Evolutionary conservation across 2,329 filamentous ascomycete species (phyloP).

Genomic region (Penicillium capsulatum): DNA sequence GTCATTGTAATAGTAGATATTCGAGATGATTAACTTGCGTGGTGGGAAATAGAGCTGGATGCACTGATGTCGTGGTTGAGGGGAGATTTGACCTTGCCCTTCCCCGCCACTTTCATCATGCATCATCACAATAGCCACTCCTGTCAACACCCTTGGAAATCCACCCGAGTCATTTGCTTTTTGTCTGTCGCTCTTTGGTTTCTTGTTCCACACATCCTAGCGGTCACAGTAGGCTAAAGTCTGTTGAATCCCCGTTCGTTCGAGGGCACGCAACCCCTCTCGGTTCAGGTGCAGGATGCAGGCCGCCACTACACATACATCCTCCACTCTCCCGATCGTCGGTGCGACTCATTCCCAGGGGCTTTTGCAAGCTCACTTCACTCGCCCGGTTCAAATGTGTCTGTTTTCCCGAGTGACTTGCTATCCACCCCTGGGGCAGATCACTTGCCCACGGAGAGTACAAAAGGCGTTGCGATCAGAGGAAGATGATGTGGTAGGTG

Average conservation of each 20-base stretch:
- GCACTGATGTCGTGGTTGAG: too few species aligned
- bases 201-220: too few species aligned
- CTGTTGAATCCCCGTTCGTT: too few species aligned
- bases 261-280: neutral
- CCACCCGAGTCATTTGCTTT: neutral
- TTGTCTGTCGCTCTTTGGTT: too few species aligned
- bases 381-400: conserved; percentile 41
- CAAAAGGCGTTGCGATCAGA: conserved; percentile 25
- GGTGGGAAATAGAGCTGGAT: too few species aligned
- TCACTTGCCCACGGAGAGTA: conserved; percentile 55
- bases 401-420: conserved; percentile 55
- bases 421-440: conserved; percentile 71
- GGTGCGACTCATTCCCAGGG: conserved; percentile 8
- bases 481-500: conserved; percentile 26
- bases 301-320: conserved; percentile 5
- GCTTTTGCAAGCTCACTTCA: conserved; percentile 31
- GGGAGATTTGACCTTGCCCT: too few species aligned
- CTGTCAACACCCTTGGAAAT: neutral
- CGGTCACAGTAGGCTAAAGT: too few species aligned
- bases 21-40: too few species aligned
- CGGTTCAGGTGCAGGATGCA: conserved; percentile 4
- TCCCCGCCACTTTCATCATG: conserved; percentile 15
- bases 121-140: conserved; percentile 4
- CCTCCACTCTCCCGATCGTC: conserved; percentile 21
- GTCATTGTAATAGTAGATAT: neutral